Conservation (phyloP, 2,329 filamentous ascomycete genomes). For the Penicillium sp. region DNA sequence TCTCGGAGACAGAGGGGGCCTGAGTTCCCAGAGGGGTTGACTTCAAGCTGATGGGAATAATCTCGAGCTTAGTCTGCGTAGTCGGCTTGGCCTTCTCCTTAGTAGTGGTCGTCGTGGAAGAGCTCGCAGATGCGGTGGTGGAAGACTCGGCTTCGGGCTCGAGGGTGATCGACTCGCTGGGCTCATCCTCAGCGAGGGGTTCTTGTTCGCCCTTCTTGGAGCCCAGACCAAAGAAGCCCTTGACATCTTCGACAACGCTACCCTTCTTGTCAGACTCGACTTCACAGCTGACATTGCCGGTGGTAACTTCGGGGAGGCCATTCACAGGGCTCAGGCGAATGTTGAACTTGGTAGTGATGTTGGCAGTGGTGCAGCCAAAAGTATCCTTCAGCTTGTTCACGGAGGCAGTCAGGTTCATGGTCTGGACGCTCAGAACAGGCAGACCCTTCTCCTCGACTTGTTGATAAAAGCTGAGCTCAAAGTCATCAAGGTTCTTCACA, state of each 20-base stretch:
- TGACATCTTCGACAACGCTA: slow-evolving; percentile 87
- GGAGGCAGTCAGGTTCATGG: slow-evolving; percentile 83
- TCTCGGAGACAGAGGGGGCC: slow-evolving; percentile 39
- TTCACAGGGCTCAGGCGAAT: slow-evolving; percentile 72
- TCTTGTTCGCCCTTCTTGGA: slow-evolving; percentile 85
- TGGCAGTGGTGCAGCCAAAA: slow-evolving; percentile 73
- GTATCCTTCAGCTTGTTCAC: slow-evolving; percentile 77
- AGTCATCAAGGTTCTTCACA: slow-evolving; percentile 80
- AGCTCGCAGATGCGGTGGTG: slow-evolving; percentile 47
- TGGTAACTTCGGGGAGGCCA: slow-evolving; percentile 77
- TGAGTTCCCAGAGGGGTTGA: slow-evolving; percentile 52
- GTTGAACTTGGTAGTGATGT: slow-evolving; percentile 78
- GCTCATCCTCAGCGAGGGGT: slow-evolving; percentile 63
- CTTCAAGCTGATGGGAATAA: slow-evolving; percentile 56
- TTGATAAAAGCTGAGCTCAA: slow-evolving; percentile 79
- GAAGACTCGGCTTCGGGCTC: slow-evolving; percentile 53
- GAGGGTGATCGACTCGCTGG: slow-evolving; percentile 54
- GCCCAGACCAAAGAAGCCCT: slow-evolving; percentile 93
- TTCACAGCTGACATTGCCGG: slow-evolving; percentile 83
- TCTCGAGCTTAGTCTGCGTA: slow-evolving; percentile 53
- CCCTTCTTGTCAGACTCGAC: slow-evolving; percentile 75
- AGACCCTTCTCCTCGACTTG: slow-evolving; percentile 59
- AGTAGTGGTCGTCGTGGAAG: slow-evolving; percentile 55
- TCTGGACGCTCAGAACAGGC: slow-evolving; percentile 68
- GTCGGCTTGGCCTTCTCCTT: slow-evolving; percentile 48